phyloP scores from a whole-genome alignment of 1,284 basidiomycete genomes.

The Hemileia vastatrix region DNA sequence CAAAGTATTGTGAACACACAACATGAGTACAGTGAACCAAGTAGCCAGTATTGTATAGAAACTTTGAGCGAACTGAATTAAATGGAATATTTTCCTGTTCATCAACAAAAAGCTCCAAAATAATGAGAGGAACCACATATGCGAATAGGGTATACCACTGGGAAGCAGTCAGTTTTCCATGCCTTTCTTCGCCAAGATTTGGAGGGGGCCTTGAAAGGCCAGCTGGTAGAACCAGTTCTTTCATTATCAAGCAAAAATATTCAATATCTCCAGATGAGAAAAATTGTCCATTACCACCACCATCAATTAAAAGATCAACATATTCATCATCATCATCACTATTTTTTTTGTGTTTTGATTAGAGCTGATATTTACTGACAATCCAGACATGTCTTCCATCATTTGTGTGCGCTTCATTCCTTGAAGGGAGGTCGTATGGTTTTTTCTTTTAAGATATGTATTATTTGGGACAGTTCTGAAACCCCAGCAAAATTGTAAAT shows the following conservation, averaged over 20 bases:
- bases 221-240: neutral
- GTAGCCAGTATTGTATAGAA: slow-evolving; percentile 1
- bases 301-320: slow-evolving; percentile 1
- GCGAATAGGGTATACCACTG: slow-evolving; percentile 9
- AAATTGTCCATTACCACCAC: neutral
- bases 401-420: neutral
- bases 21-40: slow-evolving; percentile 5
- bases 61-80: neutral
- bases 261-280: slow-evolving; percentile 3
- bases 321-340: neutral
- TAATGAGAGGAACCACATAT: neutral
- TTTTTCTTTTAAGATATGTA: neutral
- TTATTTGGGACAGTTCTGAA: neutral
- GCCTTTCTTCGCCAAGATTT: slow-evolving; percentile 2
- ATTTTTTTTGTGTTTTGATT: neutral
- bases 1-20: neutral
- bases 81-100: neutral
- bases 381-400: neutral
- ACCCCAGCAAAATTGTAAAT: slow-evolving; percentile 3
- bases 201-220: neutral
- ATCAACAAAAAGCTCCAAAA: slow-evolving; percentile 1
- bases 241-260: neutral
- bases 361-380: neutral
- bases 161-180: slow-evolving; percentile 1
- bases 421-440: too few relatives aligned